Conservation (phyloP, 345 rosid species). For the Gossypium rotundifolium region DNA sequence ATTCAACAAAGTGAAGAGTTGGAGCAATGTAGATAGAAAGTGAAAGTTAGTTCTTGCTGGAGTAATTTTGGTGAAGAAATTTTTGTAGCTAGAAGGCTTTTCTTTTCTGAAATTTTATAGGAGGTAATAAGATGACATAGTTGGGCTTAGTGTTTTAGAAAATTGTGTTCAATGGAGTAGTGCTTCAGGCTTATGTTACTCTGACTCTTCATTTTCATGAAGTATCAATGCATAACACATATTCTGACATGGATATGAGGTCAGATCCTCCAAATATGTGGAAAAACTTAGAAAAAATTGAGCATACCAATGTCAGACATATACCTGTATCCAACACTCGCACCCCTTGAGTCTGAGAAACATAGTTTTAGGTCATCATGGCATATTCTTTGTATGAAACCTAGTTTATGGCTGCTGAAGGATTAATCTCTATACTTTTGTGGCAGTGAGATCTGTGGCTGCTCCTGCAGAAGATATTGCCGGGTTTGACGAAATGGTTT, state of each 20-base stretch:
- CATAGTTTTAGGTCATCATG: background rate
- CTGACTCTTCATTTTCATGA: background rate
- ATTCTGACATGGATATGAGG: background rate
- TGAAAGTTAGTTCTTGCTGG: background rate
- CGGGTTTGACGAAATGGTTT: conserved; percentile 84
- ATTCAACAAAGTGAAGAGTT: background rate
- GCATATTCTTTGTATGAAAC: background rate
- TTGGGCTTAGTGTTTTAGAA: background rate
- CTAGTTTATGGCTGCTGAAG: background rate
- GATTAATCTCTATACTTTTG: background rate
- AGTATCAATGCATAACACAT: background rate
- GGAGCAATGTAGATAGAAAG: background rate
- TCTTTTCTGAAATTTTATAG: background rate
- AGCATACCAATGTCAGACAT: background rate
- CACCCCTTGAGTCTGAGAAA: background rate
- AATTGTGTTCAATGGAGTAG: background rate
- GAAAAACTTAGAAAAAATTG: background rate
- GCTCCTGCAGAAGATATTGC: conserved; percentile 64
- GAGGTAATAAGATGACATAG: conserved; percentile 1
- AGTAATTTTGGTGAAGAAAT: background rate
- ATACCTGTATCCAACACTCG: background rate
- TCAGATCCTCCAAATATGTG: background rate
- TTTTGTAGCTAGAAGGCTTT: background rate
- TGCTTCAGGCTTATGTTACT: background rate
- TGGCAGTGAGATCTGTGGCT: conserved; percentile 78